Evolutionary conservation across 768 basidiomycete species (phyloP).

Genomic region (Candolleomyces eurysporus): DNA sequence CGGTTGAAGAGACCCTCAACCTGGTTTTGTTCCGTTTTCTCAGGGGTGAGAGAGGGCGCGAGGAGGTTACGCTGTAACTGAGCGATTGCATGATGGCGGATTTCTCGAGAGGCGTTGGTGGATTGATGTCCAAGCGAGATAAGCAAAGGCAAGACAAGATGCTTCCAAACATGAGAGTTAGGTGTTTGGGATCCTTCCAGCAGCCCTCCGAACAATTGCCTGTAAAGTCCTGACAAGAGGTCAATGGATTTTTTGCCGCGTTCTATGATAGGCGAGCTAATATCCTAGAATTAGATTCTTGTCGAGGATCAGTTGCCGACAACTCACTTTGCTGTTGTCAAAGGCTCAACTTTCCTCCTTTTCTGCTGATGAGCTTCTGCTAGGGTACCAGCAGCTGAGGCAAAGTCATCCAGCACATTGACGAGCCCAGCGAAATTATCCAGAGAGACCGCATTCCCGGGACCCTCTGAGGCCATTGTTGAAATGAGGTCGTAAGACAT

Average conservation of each 20-base stretch:
- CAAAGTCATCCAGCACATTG: constrained; percentile 84
- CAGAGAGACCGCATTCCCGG: constrained; percentile 55
- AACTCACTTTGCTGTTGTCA: constrained; percentile 51
- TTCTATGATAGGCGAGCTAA: constrained; percentile 72
- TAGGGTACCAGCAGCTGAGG: constrained; percentile 60
- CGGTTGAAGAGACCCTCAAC: constrained; percentile 85
- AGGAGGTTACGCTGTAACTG: constrained; percentile 84
- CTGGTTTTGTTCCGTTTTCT: constrained; percentile 56
- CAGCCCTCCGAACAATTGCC: constrained; percentile 52
- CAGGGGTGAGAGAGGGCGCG: constrained; percentile 65
- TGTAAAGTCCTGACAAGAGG: constrained; percentile 70
- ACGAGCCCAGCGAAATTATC: constrained; percentile 85
- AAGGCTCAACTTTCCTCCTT: constrained; percentile 48
- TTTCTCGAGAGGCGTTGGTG: constrained; percentile 77
- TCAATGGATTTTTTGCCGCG: constrained; percentile 85
- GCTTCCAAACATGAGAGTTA: constrained; percentile 60
- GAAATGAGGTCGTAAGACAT: constrained; percentile 79
- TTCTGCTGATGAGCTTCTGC: constrained; percentile 57
- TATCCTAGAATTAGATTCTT: constrained; percentile 5
- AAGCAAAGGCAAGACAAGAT: constrained; percentile 72
- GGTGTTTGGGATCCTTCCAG: constrained; percentile 40
- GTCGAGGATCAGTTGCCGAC: background rate
- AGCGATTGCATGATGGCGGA: constrained; percentile 76
- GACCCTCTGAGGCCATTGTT: constrained; percentile 60
- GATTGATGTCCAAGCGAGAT: constrained; percentile 77